phyloP scores from a whole-genome alignment of 2,329 filamentous ascomycete genomes.

The Onygenales sp. region DNA sequence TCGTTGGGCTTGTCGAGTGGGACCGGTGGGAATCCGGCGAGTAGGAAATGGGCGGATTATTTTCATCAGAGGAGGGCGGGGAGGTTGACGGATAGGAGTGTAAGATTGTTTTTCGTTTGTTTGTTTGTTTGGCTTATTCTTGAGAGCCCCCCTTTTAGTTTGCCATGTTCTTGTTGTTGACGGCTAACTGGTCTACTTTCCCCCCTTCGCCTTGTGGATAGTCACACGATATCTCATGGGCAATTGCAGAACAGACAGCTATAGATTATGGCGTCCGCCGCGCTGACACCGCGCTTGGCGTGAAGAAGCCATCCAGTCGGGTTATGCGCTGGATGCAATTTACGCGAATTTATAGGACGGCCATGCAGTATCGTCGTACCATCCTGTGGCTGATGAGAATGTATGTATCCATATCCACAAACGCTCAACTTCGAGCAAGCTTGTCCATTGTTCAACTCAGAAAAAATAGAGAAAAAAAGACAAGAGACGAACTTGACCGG shows the following conservation, averaged over 20 bases:
- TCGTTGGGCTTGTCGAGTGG: constrained; percentile 8
- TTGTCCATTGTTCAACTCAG: not conserved
- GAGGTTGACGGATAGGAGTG: constrained; percentile 8
- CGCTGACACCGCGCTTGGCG: constrained; percentile 5
- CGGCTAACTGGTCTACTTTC: not conserved
- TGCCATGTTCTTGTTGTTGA: not conserved
- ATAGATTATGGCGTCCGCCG: constrained; percentile 10
- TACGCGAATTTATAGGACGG: constrained; percentile 7
- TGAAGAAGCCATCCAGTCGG: constrained; percentile 5
- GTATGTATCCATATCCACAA: constrained; percentile 3
- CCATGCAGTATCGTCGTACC: constrained; percentile 11
- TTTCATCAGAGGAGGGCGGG: constrained; percentile 10
- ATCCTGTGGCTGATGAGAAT: constrained; percentile 11
- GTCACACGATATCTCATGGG: constrained; percentile 11
- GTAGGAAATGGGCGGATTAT: constrained; percentile 11
- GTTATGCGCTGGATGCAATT: constrained; percentile 9
- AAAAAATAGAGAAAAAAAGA: not conserved
- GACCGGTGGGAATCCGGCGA: constrained; percentile 11
- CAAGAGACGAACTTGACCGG: not conserved
- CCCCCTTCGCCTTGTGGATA: not conserved
- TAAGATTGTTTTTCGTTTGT: constrained; percentile 1
- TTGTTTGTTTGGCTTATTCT: not conserved
- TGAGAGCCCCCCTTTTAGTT: not conserved
- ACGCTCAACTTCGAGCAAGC: not conserved
- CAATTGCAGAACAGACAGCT: constrained; percentile 10